Conservation (phyloP, 306 rosid species). For the Cucumis sativus region Cucumber_9930_V3 NC_026657.2:40797501-40798000, state of each 20-base stretch:
- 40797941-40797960: neutral
- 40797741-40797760: slow-evolving; percentile 8
- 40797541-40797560: slow-evolving; percentile 60
- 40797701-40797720: slow-evolving; percentile 24
- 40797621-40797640: slow-evolving; percentile 18
- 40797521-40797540: slow-evolving; percentile 63
- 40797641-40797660: slow-evolving; percentile 58
- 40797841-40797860: slow-evolving; percentile 18
- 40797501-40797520: slow-evolving; percentile 34
- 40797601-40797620: slow-evolving; percentile 52
- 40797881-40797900: slow-evolving; percentile 37
- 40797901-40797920: slow-evolving; percentile 8
- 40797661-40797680: slow-evolving; percentile 52
- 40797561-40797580: slow-evolving; percentile 23
- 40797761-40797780: slow-evolving; percentile 32
- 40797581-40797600: slow-evolving; percentile 56
- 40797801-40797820: slow-evolving; percentile 28
- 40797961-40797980: neutral
- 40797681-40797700: slow-evolving; percentile 25
- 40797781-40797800: slow-evolving; percentile 49
- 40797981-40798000: slow-evolving; percentile 32
- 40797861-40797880: slow-evolving; percentile 26
- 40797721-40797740: neutral
- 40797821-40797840: slow-evolving; percentile 43
- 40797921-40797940: neutral